Conservation (phyloP, 2,329 filamentous ascomycete species). For the Neurospora crassa region DNA sequence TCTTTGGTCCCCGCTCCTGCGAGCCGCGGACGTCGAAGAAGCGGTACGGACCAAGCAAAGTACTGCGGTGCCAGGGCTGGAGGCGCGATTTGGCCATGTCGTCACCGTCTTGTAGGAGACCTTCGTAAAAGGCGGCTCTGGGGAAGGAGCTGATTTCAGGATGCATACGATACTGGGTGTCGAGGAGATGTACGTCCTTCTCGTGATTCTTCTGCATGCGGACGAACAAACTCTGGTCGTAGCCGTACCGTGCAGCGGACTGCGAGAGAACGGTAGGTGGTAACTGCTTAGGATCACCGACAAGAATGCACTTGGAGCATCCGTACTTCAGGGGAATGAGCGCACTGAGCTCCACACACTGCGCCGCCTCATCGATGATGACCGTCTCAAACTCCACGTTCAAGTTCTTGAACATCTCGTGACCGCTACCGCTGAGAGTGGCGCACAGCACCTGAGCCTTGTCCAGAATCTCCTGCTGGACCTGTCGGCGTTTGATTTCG, state of each 20-base stretch:
- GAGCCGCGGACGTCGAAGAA: constrained; percentile 95
- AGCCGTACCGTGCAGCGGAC: constrained; percentile 83
- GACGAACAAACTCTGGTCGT: constrained; percentile 96
- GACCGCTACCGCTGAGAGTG: constrained; percentile 88
- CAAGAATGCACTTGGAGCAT: constrained; percentile 90
- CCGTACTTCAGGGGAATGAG: constrained; percentile 96
- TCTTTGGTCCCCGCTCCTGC: constrained; percentile 69
- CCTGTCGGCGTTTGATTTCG: constrained; percentile 72
- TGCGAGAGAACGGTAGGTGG: constrained; percentile 93
- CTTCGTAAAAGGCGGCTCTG: constrained; percentile 85
- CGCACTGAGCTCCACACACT: constrained; percentile 94
- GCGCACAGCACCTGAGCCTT: constrained; percentile 88
- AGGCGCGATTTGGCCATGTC: constrained; percentile 69
- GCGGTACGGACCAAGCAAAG: constrained; percentile 79
- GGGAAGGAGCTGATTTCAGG: constrained; percentile 91
- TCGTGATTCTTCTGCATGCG: constrained; percentile 94
- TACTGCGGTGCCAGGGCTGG: constrained; percentile 77
- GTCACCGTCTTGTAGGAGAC: constrained; percentile 71
- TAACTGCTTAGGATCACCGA: constrained; percentile 94
- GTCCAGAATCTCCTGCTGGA: constrained; percentile 87
- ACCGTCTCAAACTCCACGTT: constrained; percentile 98
- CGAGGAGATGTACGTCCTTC: constrained; percentile 82
- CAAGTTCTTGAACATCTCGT: constrained; percentile 92
- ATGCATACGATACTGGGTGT: constrained; percentile 98
- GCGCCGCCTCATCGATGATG: constrained; percentile 94